Conservation (phyloP, 2,329 filamentous ascomycete genomes). For the Sphaerostilbella broomeana region DNA sequence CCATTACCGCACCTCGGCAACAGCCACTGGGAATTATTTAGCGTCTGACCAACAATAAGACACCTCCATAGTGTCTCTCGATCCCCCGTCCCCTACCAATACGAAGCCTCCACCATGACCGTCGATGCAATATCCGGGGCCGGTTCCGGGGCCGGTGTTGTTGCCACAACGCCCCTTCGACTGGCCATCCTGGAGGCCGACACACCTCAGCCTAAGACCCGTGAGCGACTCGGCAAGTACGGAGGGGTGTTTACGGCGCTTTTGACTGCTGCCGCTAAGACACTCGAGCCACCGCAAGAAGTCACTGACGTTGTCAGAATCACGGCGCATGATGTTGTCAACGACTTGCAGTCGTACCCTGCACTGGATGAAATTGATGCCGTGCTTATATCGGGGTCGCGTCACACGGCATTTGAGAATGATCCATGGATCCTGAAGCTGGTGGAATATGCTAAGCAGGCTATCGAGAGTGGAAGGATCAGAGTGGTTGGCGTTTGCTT, state of each 20-base stretch:
- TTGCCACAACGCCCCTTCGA: conserved; percentile 46
- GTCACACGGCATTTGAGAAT: conserved; percentile 42
- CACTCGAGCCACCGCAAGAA: conserved; percentile 34
- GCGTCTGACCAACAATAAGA: background rate
- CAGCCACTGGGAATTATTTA: conserved; percentile 2
- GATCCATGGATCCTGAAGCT: conserved; percentile 39
- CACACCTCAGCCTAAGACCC: conserved; percentile 59
- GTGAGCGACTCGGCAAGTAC: conserved; percentile 64
- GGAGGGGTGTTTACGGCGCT: conserved; percentile 61
- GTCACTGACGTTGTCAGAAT: conserved; percentile 48
- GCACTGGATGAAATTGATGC: conserved; percentile 69
- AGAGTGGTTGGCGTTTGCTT: conserved; percentile 49
- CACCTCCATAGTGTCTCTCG: conserved; percentile 2
- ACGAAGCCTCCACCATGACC: conserved; percentile 2
- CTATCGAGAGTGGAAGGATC: conserved; percentile 44
- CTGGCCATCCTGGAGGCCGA: conserved; percentile 89
- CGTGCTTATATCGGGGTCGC: conserved; percentile 71
- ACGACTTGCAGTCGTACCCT: conserved; percentile 60
- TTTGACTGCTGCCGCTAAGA: conserved; percentile 46
- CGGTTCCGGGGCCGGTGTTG: conserved; percentile 6
- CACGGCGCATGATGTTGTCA: conserved; percentile 64
- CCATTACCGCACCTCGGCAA: background rate
- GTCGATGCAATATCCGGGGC: conserved; percentile 9
- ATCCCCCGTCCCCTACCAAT: background rate
- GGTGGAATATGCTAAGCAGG: conserved; percentile 31